Base-by-base conservation (phyloP, 129 eudicot species). In the Mikania micrantha region DNA sequence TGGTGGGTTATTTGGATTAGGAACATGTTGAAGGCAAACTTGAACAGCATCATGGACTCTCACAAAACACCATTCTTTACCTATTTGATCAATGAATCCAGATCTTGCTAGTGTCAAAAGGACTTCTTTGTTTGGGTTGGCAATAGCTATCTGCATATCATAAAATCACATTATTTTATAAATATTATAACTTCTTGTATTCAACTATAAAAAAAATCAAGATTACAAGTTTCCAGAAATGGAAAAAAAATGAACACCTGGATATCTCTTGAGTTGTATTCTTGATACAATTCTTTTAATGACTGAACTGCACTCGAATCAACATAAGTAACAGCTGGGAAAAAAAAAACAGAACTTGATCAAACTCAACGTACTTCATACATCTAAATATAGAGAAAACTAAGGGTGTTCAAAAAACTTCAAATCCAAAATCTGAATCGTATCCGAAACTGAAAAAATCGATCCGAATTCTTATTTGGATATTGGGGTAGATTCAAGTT, bases 11-110 rank as follows among this genome's bases (percentile, higher is more conserved):
- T 63, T 77, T 60, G 82, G 44, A 54, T 73, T 77, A 16, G 85
- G 91, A 4, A 88, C 90, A 17, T 86, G 81, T 54, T 86, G 91
- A 64, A 88, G 87, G 82, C 98, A 93, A 60, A 87, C 91, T 84
- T 88, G 98, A 72, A 88, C 95, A 2, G 96, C 98, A 64, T 93
- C 98, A 60, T 93, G 96, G 16, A 88, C 92, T 78, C 98, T 81
- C 62, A 93, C 98, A 35, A 93, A 93, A 79, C 82, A 88, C 98
- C 98, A 93, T 52, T 93, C 96, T 69, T 84, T 85, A 25, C 98
- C 96, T 1, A 93, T 82, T 60, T 84, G 83, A 49, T 93, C 98
- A 17, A 93, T 85, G 40, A 88, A 84, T 6, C 96, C 96, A 2
- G 98, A 81, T 80, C 56, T 86, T 34, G 96, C 71, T 28, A 93